These are phyloP conservation scores for Epithemia pelagica DNA, from an alignment of 108 stramenopile genomes.

Conservation along the genomic window DNA sequence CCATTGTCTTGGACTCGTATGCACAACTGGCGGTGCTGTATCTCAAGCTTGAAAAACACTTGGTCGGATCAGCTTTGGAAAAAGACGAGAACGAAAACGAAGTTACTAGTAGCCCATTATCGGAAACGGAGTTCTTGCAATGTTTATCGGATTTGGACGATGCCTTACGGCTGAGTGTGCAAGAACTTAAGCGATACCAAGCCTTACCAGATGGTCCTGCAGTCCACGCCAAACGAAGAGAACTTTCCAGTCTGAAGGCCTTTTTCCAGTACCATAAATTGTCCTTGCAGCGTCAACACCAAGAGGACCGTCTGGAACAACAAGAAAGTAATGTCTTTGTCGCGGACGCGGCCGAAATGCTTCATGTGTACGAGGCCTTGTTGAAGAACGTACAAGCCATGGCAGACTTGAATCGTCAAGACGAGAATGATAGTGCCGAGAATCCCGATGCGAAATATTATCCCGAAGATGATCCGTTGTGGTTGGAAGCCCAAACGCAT, in stretches of 20 bases:
- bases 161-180: slow-evolving; percentile 40
- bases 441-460: slow-evolving; percentile 5
- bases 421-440: slow-evolving; percentile 9
- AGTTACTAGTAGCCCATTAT: neutral
- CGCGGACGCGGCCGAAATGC: slow-evolving; percentile 36
- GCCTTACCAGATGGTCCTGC: slow-evolving; percentile 46
- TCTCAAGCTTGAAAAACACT: slow-evolving; percentile 24
- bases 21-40: slow-evolving; percentile 34
- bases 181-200: slow-evolving; percentile 36
- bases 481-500: slow-evolving; percentile 70
- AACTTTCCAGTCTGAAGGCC: slow-evolving; percentile 47
- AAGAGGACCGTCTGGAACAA: slow-evolving; percentile 40
- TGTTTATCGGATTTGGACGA: slow-evolving; percentile 68
- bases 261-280: slow-evolving; percentile 65
- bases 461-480: slow-evolving; percentile 59
- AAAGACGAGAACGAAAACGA: slow-evolving; percentile 19
- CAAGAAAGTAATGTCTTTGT: neutral
- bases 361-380: slow-evolving; percentile 73
- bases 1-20: slow-evolving; percentile 43
- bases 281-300: slow-evolving; percentile 36
- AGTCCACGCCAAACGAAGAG: slow-evolving; percentile 57
- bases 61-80: slow-evolving; percentile 8
- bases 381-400: slow-evolving; percentile 67
- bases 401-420: slow-evolving; percentile 33
- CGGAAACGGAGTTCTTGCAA: slow-evolving; percentile 47